A percentile compares a stretch with the other conserved stretches of the same genome.
These are phyloP conservation scores for Microsporum canis DNA, from an alignment of 2,329 filamentous ascomycete genomes.

Conservation along the genomic window DNA sequence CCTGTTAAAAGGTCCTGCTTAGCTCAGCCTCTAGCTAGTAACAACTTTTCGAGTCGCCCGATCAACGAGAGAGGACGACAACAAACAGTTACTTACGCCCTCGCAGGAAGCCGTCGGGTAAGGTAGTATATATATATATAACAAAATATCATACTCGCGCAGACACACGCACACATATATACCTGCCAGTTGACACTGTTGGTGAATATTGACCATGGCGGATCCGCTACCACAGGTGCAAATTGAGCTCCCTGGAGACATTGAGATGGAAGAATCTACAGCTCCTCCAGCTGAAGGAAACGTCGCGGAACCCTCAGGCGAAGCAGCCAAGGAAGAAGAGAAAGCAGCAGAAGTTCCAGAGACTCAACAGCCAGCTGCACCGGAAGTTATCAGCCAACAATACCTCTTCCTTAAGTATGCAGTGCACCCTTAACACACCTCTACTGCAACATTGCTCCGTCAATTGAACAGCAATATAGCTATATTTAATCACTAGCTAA, in stretches of 20 bases:
- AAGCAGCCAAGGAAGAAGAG: conserved; percentile 1
- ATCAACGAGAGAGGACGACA: neutral
- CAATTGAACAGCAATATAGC: neutral
- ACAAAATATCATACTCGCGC: too few species aligned
- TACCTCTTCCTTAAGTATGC: neutral
- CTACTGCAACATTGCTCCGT: neutral
- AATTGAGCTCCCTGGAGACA: conserved; percentile 15
- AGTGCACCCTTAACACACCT: neutral
- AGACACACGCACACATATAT: neutral
- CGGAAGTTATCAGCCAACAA: neutral
- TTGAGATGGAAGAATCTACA: conserved; percentile 18
- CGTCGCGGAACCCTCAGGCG: neutral
- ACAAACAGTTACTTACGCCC: neutral
- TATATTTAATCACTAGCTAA: neutral
- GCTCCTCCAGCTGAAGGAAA: conserved; percentile 1
- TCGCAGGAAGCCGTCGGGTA: too few species aligned
- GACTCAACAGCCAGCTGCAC: conserved; percentile 4
- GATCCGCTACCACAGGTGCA: conserved; percentile 11
- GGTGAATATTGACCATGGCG: neutral
- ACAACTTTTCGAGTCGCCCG: neutral
- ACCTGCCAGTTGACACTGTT: neutral
- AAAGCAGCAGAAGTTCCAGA: conserved; percentile 10
- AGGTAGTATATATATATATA: neutral
- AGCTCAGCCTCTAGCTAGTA: neutral
- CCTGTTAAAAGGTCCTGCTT: neutral